These are phyloP conservation scores for Cetradonia linearis DNA, from an alignment of 495 filamentous ascomycete species.

Conservation along the genomic window DNA sequence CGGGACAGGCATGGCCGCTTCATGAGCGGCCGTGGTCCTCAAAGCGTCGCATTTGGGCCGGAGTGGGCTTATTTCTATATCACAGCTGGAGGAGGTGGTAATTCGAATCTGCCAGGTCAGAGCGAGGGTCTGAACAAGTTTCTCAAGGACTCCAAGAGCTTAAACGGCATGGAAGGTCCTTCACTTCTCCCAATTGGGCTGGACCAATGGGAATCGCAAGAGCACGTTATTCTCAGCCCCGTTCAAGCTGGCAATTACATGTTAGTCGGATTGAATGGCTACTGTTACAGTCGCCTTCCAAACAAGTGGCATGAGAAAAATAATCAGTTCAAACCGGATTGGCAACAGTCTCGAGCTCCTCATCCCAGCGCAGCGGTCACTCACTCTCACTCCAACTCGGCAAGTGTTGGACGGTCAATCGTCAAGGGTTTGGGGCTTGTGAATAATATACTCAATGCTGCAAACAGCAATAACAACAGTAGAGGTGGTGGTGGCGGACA, in stretches of 20 bases:
- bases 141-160: background rate
- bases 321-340: background rate
- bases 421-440: background rate
- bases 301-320: background rate
- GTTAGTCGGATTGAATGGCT: background rate
- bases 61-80: too few relatives aligned
- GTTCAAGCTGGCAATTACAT: background rate
- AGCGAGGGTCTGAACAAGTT: background rate
- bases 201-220: background rate
- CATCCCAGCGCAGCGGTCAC: too few relatives aligned
- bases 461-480: background rate
- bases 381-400: too few relatives aligned
- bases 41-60: too few relatives aligned
- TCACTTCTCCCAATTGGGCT: background rate
- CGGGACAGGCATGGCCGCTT: too few relatives aligned
- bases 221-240: background rate
- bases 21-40: too few relatives aligned
- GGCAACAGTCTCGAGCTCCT: too few relatives aligned
- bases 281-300: background rate
- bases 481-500: background rate
- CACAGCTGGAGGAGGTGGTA: too few relatives aligned
- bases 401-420: too few relatives aligned
- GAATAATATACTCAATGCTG: background rate
- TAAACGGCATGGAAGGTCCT: background rate
- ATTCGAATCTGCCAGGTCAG: background rate